These are phyloP conservation scores for Solanum phureja DNA, from an alignment of 257 asterid genomes.

Conservation along the genomic window DNA sequence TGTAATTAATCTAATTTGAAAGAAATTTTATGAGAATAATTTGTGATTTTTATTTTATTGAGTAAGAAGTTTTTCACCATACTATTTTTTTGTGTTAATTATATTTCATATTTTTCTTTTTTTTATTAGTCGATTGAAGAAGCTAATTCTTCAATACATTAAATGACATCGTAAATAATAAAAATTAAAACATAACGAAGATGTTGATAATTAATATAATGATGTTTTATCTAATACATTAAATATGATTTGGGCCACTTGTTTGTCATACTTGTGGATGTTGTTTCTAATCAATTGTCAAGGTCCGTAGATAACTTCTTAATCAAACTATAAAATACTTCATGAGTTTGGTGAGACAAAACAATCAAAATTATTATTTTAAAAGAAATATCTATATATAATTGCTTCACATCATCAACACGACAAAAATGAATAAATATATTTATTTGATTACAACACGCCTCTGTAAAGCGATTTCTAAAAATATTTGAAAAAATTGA, in stretches of 20 bases:
- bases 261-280: neutral
- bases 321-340: neutral
- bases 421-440: neutral
- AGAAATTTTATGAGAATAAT: neutral
- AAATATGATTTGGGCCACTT: neutral
- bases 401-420: neutral
- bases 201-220: neutral
- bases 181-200: neutral
- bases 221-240: neutral
- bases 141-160: neutral
- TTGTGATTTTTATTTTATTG: neutral
- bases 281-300: constrained; percentile 16
- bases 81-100: neutral
- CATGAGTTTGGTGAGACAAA: constrained; percentile 11
- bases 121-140: neutral
- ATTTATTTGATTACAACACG: neutral
- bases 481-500: neutral
- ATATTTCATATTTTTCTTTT: neutral
- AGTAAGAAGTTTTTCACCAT: neutral
- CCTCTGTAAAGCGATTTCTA: neutral
- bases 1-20: neutral
- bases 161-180: neutral
- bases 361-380: neutral
- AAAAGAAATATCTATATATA: neutral
- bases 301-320: neutral